A percentile compares a stretch with the other conserved stretches of the same genome.
These are phyloP conservation scores for Scleromitrula shiraiana DNA, from an alignment of 2,329 filamentous ascomycete species.

Conservation along the genomic window DNA sequence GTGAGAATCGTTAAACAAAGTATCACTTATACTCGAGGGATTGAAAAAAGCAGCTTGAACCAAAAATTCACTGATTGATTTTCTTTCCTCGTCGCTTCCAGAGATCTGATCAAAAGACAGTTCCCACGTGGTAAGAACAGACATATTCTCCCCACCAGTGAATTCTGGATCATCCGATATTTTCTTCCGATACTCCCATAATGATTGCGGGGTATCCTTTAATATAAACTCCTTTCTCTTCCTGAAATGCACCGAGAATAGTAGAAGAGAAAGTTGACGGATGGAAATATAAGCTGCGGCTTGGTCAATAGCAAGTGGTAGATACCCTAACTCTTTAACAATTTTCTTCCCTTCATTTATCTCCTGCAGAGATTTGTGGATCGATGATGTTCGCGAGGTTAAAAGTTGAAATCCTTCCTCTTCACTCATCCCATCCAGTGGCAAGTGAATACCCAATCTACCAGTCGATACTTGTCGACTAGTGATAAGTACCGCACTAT, in stretches of 20 bases:
- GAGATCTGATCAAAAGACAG: conserved; percentile 19
- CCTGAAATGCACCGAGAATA: conserved; percentile 14
- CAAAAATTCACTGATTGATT: conserved; percentile 13
- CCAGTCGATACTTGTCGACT: conserved; percentile 11
- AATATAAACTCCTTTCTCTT: conserved; percentile 10
- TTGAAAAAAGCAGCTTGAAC: conserved; percentile 20
- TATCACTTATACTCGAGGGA: conserved; percentile 5
- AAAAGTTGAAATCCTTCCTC: conserved; percentile 9
- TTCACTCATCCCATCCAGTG: conserved; percentile 5
- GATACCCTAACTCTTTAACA: conserved; percentile 12
- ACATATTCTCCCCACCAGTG: conserved; percentile 1
- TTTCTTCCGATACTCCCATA: conserved; percentile 10
- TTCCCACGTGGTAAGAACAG: conserved; percentile 21
- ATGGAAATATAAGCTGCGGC: conserved; percentile 19
- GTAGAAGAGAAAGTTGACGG: conserved; percentile 8
- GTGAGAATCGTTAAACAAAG: not conserved
- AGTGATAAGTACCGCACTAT: conserved; percentile 10
- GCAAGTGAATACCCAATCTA: conserved; percentile 3
- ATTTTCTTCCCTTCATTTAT: conserved; percentile 3
- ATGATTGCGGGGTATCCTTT: conserved; percentile 8
- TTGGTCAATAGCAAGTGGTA: conserved; percentile 23
- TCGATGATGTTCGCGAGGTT: not conserved
- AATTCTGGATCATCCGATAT: not conserved
- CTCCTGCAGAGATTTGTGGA: not conserved
- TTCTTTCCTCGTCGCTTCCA: conserved; percentile 1